Evolutionary conservation across 139 green algal species (phyloP).

Genomic region (Tetradesmus obliquus): DNA sequence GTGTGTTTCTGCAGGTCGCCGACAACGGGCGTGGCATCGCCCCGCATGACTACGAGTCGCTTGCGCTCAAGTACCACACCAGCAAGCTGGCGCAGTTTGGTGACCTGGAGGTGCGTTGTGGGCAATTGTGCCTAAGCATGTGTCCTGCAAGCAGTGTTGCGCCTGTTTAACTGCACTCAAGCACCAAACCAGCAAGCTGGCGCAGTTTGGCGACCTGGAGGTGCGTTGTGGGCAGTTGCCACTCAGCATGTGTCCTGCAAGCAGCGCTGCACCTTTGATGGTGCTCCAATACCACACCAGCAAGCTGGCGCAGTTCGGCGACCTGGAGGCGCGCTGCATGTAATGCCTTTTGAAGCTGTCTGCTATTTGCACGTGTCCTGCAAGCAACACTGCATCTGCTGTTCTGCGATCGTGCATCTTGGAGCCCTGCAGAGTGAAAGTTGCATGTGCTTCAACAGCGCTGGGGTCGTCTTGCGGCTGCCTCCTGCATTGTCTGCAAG

Average conservation of each 20-base stretch:
- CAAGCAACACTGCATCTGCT: neutral
- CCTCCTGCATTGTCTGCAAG: no score
- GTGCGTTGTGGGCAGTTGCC: conserved; percentile 39
- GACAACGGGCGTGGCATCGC: conserved; percentile 94
- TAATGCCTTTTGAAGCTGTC: no score
- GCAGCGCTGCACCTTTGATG: neutral
- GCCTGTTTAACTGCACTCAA: conserved; percentile 72
- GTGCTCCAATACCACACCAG: conserved; percentile 97
- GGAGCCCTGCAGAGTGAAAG: neutral
- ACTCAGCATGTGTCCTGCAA: neutral
- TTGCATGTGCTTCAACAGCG: no score
- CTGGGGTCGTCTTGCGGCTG: no score
- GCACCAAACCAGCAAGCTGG: conserved; percentile 97
- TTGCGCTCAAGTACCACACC: conserved; percentile 97
- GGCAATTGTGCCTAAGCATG: neutral
- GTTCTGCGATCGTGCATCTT: conserved; percentile 86
- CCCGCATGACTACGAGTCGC: conserved; percentile 71
- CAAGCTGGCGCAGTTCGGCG: conserved; percentile 89
- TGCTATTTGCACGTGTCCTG: no score
- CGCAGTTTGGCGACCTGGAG: conserved; percentile 84
- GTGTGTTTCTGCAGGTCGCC: conserved; percentile 63
- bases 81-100: conserved; percentile 91
- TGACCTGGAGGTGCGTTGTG: conserved; percentile 78
- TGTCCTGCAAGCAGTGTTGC: neutral
- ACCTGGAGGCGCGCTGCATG: conserved; percentile 73